phyloP scores from a whole-genome alignment of 768 basidiomycete species.

The Omphalotus guepiniiformis region DNA sequence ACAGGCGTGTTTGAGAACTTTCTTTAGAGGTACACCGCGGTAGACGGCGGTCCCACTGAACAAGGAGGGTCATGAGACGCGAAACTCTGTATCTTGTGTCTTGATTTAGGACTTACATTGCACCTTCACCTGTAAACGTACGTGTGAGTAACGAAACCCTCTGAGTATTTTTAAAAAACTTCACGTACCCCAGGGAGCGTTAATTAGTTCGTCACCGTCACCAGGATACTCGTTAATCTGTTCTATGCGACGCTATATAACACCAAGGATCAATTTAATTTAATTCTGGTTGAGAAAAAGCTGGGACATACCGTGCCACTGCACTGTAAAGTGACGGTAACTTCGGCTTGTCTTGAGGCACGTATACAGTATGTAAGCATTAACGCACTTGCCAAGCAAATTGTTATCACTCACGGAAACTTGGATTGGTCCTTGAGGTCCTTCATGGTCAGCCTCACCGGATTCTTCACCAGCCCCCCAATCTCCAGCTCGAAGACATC shows the following conservation, averaged over 20 bases:
- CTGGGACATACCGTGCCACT: slow-evolving; percentile 34
- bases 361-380: background rate
- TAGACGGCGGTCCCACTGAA: slow-evolving; percentile 47
- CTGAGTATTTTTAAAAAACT: background rate
- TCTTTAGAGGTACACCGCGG: slow-evolving; percentile 49
- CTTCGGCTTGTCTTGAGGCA: slow-evolving; percentile 35
- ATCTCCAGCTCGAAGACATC: slow-evolving; percentile 46
- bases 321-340: slow-evolving; percentile 53
- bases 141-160: background rate
- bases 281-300: background rate
- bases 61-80: background rate
- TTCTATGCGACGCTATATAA: slow-evolving; percentile 36
- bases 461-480: slow-evolving; percentile 44
- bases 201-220: slow-evolving; percentile 50
- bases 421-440: slow-evolving; percentile 43
- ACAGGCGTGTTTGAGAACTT: slow-evolving; percentile 48
- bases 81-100: background rate
- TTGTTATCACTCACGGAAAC: slow-evolving; percentile 42
- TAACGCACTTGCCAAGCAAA: background rate
- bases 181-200: slow-evolving; percentile 42
- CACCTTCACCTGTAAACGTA: slow-evolving; percentile 34
- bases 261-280: background rate
- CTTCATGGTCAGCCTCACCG: slow-evolving; percentile 39
- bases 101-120: slow-evolving; percentile 31
- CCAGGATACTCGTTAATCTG: slow-evolving; percentile 51